phyloP scores from a whole-genome alignment of 2,329 filamentous ascomycete species.

The Mycosphaerelloides madeirae region DNA sequence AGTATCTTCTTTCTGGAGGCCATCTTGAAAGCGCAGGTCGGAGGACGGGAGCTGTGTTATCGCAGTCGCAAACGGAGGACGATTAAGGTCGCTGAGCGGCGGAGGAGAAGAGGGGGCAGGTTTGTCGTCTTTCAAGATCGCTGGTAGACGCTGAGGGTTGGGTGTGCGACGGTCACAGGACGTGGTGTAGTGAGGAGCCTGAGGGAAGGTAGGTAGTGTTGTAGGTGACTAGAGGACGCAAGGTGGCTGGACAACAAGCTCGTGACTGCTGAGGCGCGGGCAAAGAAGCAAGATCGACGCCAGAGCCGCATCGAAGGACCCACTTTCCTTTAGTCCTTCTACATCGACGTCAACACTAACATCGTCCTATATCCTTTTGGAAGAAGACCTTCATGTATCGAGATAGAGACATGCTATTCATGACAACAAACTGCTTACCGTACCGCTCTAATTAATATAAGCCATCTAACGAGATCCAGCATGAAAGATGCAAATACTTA shows the following conservation, averaged over 20 bases:
- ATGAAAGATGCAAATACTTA: neutral
- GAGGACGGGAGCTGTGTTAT: neutral
- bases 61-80: no score
- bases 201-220: neutral
- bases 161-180: neutral
- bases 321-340: no score
- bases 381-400: no score
- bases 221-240: neutral
- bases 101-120: no score
- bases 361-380: neutral
- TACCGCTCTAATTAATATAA: no score
- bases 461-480: neutral
- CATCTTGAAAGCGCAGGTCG: constrained; percentile 20
- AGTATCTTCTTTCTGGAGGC: constrained; percentile 38
- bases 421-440: no score
- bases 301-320: neutral
- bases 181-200: neutral
- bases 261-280: neutral
- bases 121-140: neutral
- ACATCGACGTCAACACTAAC: no score
- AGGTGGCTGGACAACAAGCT: neutral
- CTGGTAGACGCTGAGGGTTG: neutral
- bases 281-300: no score
- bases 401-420: no score
- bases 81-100: no score